phyloP scores from a whole-genome alignment of 257 asterid genomes.

The Fraxinus anomala region DNA sequence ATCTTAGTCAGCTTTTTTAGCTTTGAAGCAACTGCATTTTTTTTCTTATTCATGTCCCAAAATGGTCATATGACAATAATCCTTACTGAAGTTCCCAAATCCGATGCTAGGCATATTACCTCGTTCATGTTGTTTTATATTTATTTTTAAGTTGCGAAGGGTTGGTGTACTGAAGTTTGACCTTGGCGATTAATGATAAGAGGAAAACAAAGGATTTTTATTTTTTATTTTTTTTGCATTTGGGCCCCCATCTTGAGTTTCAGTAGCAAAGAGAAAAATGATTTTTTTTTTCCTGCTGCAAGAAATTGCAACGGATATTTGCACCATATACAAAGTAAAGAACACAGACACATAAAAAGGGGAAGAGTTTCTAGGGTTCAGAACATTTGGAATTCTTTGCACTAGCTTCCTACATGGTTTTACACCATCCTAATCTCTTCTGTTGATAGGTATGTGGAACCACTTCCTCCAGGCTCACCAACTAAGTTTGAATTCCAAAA shows the following conservation, averaged over 20 bases:
- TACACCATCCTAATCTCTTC: slow-evolving; percentile 21
- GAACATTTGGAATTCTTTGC: not conserved
- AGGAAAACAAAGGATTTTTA: not conserved
- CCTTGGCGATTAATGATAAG: not conserved
- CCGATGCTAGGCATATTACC: not conserved
- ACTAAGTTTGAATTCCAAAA: slow-evolving; percentile 86
- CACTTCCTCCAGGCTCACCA: slow-evolving; percentile 78
- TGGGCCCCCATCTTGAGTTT: not conserved
- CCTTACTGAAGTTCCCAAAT: not conserved
- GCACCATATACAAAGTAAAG: not conserved
- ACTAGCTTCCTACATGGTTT: slow-evolving; percentile 15
- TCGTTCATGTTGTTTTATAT: not conserved
- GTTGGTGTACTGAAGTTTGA: not conserved
- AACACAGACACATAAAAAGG: not conserved
- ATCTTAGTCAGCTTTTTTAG: not conserved
- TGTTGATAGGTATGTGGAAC: slow-evolving; percentile 73
- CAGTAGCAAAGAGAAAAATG: not conserved
- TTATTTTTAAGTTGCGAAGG: not conserved
- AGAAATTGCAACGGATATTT: not conserved
- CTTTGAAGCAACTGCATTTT: slow-evolving; percentile 2
- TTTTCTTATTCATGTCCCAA: not conserved
- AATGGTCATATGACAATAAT: not conserved
- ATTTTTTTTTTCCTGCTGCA: not conserved
- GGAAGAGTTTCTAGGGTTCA: not conserved
- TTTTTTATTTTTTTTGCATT: not conserved